Base-by-base conservation (phyloP, 805 yeast species). In the Yamadazyma takamatsuzukensis region DNA sequence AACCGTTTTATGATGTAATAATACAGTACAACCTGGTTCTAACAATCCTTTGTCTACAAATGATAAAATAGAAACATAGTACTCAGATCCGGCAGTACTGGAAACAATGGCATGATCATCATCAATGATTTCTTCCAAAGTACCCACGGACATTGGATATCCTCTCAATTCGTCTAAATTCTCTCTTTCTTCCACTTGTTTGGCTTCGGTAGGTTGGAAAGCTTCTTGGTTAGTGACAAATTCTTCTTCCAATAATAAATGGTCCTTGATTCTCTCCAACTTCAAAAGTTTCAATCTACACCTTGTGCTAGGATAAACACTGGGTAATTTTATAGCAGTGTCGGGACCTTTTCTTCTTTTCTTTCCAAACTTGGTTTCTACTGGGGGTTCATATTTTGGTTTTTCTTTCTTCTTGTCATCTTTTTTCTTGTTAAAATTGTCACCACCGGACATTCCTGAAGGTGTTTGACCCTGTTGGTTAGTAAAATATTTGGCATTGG, bases 91-190 rank as follows among this genome's bases (percentile, higher is more conserved):
- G 9, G 96, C 87, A 5, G 94, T 80, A 33, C 94, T 80, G 29
- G 96, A 87, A 27, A 93, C 97, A 68, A 93, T 93, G 13, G 98
- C 98, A 61, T 93, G 98, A 56, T 93, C 98, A 60, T 93, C 98
- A 55, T 93, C 98, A 47, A 93, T 86, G 41, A 93, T 86, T 66
- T 93, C 98, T 57, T 93, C 98, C 51, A 93, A 71, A 3, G 96
- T 88, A 30, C 98, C 98, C 41, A 93, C 83, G 25, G 95, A 82
- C 84, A 93, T 82, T 36, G 98, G 98, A 27, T 86, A 79, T 5
- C 98, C 98, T 60, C 98, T 80, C 52, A 93, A 75, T 48, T 89
- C 97, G 55, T 93, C 97, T 37, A 93, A 82, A 59, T 89, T 88
- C 47, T 87, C 89, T 48, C 96, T 74, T 61, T 93, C 98, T 59